Percentiles rank a stretch among this genome's conserved stretches.
Evolutionary conservation across 2,329 filamentous ascomycete species (phyloP).

Genomic region (Xylaria sp.): DNA sequence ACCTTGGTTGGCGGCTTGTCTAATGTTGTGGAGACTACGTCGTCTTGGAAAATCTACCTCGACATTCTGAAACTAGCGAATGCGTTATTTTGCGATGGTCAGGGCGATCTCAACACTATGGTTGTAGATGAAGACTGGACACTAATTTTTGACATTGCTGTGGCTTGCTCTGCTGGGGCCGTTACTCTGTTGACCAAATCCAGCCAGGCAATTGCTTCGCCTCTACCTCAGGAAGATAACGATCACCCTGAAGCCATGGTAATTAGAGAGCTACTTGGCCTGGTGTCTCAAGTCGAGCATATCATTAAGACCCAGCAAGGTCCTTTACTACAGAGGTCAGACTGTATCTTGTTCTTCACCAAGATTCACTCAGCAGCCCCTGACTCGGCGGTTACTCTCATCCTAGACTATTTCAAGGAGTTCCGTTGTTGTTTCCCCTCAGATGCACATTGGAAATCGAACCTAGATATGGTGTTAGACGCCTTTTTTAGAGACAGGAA

Average conservation of each 20-base stretch:
- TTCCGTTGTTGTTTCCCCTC: conserved; percentile 79
- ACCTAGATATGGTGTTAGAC: conserved; percentile 68
- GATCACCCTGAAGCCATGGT: conserved; percentile 55
- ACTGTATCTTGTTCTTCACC: conserved; percentile 74
- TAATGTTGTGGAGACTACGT: conserved; percentile 59
- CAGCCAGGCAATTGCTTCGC: conserved; percentile 41
- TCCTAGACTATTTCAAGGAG: conserved; percentile 75
- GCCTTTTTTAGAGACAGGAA: conserved; percentile 71
- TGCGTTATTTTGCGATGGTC: conserved; percentile 64
- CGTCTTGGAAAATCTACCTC: conserved; percentile 58
- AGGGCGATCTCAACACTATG: conserved; percentile 64
- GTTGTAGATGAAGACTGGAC: conserved; percentile 75
- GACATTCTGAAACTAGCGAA: conserved; percentile 65
- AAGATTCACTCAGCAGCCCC: conserved; percentile 70
- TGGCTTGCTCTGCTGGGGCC: conserved; percentile 61
- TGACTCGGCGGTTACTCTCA: conserved; percentile 70
- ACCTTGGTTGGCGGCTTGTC: conserved; percentile 68
- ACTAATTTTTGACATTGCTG: conserved; percentile 68
- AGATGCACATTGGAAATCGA: conserved; percentile 73
- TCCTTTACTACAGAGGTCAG: conserved; percentile 70
- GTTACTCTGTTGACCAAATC: conserved; percentile 39
- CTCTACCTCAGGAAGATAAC: conserved; percentile 45
- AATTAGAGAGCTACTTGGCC: conserved; percentile 55
- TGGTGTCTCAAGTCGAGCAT: conserved; percentile 62
- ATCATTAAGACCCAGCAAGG: conserved; percentile 58